Percentiles rank a stretch among this genome's conserved stretches.
Evolutionary conservation across 352 stramenopile species (phyloP).

Genomic region (Pythium oligandrum): DNA sequence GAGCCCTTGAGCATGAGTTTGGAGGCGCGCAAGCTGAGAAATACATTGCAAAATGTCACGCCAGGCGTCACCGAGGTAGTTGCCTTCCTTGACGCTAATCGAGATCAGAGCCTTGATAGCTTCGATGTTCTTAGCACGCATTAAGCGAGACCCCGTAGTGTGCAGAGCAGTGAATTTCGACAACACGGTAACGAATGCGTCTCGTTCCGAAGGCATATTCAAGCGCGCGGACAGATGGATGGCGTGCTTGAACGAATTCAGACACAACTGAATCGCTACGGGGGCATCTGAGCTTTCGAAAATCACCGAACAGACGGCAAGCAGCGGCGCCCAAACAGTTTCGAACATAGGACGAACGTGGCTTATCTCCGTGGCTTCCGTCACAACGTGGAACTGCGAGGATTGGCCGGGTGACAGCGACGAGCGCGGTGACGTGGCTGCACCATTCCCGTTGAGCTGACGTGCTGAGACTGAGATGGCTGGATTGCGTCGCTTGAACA

Average conservation of each 20-base stretch:
- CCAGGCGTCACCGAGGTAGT: slow-evolving; percentile 97
- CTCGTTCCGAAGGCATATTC: slow-evolving; percentile 90
- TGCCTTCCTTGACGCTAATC: slow-evolving; percentile 96
- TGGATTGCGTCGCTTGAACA: slow-evolving; percentile 66
- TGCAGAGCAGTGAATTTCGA: slow-evolving; percentile 96
- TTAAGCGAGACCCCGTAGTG: slow-evolving; percentile 87
- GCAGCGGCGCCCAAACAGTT: slow-evolving; percentile 96
- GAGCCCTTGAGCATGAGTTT: slow-evolving; percentile 92
- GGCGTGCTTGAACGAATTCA: slow-evolving; percentile 94
- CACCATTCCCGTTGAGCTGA: background rate
- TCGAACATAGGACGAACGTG: slow-evolving; percentile 97
- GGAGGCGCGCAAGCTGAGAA: slow-evolving; percentile 95
- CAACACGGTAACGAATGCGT: slow-evolving; percentile 96
- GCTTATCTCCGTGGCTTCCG: slow-evolving; percentile 58
- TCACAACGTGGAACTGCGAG: slow-evolving; percentile 60
- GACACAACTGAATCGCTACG: slow-evolving; percentile 90
- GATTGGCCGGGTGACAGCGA: background rate
- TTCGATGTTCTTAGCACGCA: slow-evolving; percentile 97
- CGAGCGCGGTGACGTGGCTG: slow-evolving; percentile 3
- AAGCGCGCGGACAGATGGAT: slow-evolving; percentile 88
- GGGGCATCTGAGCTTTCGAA: slow-evolving; percentile 93
- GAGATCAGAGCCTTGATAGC: slow-evolving; percentile 96
- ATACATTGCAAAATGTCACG: slow-evolving; percentile 95
- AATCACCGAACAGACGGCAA: slow-evolving; percentile 96
- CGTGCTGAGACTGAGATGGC: background rate